A percentile compares a stretch with the other conserved stretches of the same genome.
Conservation (phyloP, 352 stramenopile genomes). For the Globisporangium emineosum region DNA sequence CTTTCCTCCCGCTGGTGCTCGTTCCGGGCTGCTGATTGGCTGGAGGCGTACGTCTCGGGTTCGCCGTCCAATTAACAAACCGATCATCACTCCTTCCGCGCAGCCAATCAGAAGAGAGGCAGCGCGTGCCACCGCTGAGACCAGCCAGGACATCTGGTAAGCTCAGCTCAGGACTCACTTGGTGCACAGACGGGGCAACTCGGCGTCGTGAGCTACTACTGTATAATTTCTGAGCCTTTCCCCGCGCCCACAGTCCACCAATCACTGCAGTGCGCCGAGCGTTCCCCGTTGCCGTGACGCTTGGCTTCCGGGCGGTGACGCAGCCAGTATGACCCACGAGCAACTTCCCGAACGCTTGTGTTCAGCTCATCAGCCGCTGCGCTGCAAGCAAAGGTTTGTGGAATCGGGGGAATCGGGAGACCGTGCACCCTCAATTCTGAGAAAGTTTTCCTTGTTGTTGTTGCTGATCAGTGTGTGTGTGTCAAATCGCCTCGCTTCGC, state of each 20-base stretch:
- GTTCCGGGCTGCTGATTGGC: not conserved
- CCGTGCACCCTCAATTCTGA: not conserved
- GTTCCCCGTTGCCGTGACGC: not conserved
- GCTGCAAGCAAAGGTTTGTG: not conserved
- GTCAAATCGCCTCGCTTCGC: not conserved
- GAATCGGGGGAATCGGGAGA: not conserved
- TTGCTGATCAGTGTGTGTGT: not conserved
- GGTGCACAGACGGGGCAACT: not conserved
- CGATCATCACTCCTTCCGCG: not conserved
- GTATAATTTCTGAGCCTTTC: not conserved
- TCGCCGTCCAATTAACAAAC: not conserved
- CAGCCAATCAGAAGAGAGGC: not conserved
- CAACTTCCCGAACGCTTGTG: not conserved
- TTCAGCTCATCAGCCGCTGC: not conserved
- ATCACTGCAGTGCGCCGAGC: not conserved
- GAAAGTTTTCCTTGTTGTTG: not conserved
- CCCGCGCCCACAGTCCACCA: not conserved
- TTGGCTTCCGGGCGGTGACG: not conserved
- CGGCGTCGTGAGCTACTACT: not conserved
- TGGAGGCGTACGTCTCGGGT: not conserved
- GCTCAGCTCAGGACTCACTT: conserved; percentile 1
- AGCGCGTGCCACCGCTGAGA: conserved; percentile 5
- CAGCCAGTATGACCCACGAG: not conserved
- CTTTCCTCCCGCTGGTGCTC: not conserved
- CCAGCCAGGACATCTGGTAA: conserved; percentile 5